Evolutionary conservation across 768 basidiomycete species (phyloP).

Genomic region (Chalciporus chontae): DNA sequence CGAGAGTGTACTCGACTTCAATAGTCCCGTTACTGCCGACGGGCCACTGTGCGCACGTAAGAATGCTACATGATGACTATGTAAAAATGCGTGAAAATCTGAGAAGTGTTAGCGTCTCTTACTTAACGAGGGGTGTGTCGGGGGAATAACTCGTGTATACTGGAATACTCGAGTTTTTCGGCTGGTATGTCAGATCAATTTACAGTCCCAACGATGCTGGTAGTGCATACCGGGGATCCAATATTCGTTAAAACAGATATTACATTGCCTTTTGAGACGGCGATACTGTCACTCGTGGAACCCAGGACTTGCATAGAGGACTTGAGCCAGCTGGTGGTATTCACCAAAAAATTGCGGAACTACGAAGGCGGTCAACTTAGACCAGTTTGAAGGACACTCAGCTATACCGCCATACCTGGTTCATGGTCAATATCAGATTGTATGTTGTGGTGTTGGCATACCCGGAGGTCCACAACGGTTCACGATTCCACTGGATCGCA

Average conservation of each 20-base stretch:
- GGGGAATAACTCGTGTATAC: conserved; percentile 53
- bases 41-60: conserved; percentile 64
- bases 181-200: conserved; percentile 32
- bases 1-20: conserved; percentile 57
- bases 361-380: conserved; percentile 18
- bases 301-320: conserved; percentile 51
- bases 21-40: conserved; percentile 65
- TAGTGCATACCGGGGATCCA: conserved; percentile 56
- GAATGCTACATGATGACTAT: conserved; percentile 37
- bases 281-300: conserved; percentile 48
- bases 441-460: conserved; percentile 60
- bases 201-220: background rate
- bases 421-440: conserved; percentile 56
- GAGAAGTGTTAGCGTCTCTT: conserved; percentile 22
- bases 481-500: conserved; percentile 54
- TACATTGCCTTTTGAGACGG: conserved; percentile 60
- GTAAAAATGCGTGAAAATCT: background rate
- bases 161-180: conserved; percentile 52
- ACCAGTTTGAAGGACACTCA: no score
- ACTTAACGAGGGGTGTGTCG: conserved; percentile 56
- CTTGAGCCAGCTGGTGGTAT: conserved; percentile 46
- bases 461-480: conserved; percentile 67
- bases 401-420: conserved; percentile 38
- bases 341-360: conserved; percentile 67
- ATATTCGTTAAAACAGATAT: conserved; percentile 66